phyloP scores from a whole-genome alignment of 2,329 filamentous ascomycete species.

The Exophiala alcalophila region DNA sequence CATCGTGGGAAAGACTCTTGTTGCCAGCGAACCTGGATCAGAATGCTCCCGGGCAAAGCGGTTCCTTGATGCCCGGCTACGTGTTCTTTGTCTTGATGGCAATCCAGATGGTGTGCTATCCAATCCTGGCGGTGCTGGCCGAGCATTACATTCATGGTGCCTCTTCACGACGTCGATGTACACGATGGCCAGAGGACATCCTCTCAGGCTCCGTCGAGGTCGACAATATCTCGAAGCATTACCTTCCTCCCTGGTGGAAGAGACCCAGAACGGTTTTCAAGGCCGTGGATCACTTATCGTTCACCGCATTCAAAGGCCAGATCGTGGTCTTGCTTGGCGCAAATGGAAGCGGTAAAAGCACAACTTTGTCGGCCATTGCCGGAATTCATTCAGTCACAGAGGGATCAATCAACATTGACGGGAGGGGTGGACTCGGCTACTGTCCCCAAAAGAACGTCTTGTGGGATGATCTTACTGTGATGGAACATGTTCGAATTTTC shows the following conservation, averaged over 20 bases:
- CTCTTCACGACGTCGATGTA: conserved; percentile 55
- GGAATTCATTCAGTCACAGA: conserved; percentile 73
- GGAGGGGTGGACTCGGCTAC: conserved; percentile 76
- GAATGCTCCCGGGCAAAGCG: conserved; percentile 57
- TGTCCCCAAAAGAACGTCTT: conserved; percentile 91
- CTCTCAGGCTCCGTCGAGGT: conserved; percentile 62
- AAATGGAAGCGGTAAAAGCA: conserved; percentile 87
- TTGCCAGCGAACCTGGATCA: conserved; percentile 58
- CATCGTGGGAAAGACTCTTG: conserved; percentile 67
- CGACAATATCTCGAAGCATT: conserved; percentile 71
- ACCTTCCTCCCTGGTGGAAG: conserved; percentile 62
- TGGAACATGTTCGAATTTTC: conserved; percentile 79
- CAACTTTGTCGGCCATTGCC: conserved; percentile 80
- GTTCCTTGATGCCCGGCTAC: conserved; percentile 68
- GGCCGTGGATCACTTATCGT: conserved; percentile 67
- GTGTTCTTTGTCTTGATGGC: conserved; percentile 72
- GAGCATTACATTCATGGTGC: conserved; percentile 74
- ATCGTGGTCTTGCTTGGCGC: conserved; percentile 82
- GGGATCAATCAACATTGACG: conserved; percentile 73
- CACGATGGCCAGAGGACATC: conserved; percentile 30
- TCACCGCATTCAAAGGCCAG: conserved; percentile 71
- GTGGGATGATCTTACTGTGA: conserved; percentile 82
- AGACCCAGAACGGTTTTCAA: conserved; percentile 48
- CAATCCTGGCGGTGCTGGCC: conserved; percentile 67
- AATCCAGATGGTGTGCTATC: conserved; percentile 74